Evolutionary conservation across 2,329 filamentous ascomycete genomes (phyloP), one percentile per base, ranked within the genome.

Genomic region (Cryphonectria radicalis): DNA sequence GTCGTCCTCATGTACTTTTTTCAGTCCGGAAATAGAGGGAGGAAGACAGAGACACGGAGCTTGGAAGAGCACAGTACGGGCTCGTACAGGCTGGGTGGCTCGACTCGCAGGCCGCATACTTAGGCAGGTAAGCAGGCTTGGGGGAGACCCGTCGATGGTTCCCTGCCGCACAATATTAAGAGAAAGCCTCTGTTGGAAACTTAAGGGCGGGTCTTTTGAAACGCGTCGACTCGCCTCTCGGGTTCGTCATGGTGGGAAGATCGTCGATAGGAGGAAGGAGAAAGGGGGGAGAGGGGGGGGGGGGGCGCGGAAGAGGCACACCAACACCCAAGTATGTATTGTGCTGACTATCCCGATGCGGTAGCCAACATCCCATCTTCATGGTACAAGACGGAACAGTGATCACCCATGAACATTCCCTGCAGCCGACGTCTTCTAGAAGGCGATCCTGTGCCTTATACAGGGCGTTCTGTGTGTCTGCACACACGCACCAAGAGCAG

Each of bases 401-500:
- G 55, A 59, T 32, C 13, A 35, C 14, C 55, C 55, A 59, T 59
- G 55, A 14, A 35, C 17, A 17, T 25, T 59, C 19, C 55, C 25
- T 59, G 55, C 55, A 59, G 55, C 25, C 10, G n/a, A 59, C 25
- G 55, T 59, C 25, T 59, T 59, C 55, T 59, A 25, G 55, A 59
- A 59, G 55, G 25, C 17, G 25, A 59, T 35, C 22, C 4, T 53
- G 7, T 53, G 14, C 50, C 22, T 53, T 8, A 2, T 25, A 53
- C 50, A n/a, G 7, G 3, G 3, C n/a, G 1, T 17, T 1, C 43
- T 6, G 37, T 11, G 10, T 40, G 11, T 40, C 37, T 25, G 43
- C n/a, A 25, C 22, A 25, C 50, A 25, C n/a, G 14, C 50, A 53
- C 50, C 50, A 53, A 14, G 43, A 46, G 13, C 43, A 46, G 17